Percentiles rank a stretch among this genome's conserved stretches.
Conservation (phyloP, 352 stramenopile genomes). For the Thraustotheca clavata region DNA sequence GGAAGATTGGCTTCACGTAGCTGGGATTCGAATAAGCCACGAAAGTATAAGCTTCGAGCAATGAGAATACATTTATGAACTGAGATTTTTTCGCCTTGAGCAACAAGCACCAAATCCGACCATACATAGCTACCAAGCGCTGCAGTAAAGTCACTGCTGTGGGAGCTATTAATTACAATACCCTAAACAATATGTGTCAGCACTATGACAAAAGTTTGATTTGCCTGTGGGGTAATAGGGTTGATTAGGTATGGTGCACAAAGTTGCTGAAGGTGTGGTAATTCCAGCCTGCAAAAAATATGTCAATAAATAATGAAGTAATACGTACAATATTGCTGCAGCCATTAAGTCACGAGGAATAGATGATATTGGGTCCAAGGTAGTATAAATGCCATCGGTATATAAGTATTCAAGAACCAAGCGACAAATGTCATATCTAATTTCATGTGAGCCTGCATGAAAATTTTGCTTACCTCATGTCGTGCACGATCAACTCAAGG, state of each 20-base stretch:
- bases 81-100: constrained; percentile 33
- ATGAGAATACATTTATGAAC: constrained; percentile 56
- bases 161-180: neutral
- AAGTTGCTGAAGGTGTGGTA: constrained; percentile 33
- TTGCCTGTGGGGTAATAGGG: constrained; percentile 23
- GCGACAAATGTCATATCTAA: constrained; percentile 45
- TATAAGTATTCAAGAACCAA: constrained; percentile 64
- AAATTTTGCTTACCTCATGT: constrained; percentile 1
- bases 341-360: constrained; percentile 49
- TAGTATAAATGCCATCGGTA: constrained; percentile 48
- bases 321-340: constrained; percentile 29
- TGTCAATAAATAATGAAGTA: neutral
- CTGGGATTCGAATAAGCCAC: constrained; percentile 28
- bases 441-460: too few species aligned
- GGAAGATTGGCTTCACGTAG: neutral
- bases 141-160: constrained; percentile 35
- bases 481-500: constrained; percentile 5
- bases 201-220: constrained; percentile 10
- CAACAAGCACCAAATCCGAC: constrained; percentile 44
- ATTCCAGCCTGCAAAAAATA: constrained; percentile 14
- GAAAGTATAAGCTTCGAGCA: constrained; percentile 62
- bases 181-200: constrained; percentile 8
- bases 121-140: constrained; percentile 38
- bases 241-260: constrained; percentile 27
- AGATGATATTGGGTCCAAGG: constrained; percentile 38